phyloP scores from a whole-genome alignment of 2,329 filamentous ascomycete species.

The Xylaria sp. region DNA sequence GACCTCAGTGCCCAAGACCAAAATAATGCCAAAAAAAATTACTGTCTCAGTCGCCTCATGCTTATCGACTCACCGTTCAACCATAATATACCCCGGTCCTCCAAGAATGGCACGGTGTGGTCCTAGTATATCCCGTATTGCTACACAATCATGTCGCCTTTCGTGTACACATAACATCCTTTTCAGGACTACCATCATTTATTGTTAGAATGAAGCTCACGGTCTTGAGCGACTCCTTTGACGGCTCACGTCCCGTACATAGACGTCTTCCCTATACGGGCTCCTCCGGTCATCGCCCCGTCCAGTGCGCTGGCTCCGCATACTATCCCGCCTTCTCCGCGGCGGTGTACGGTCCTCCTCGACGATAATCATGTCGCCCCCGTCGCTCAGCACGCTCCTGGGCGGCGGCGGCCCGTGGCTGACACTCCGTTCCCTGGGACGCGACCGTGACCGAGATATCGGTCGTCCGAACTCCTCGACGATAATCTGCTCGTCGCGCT shows the following conservation, averaged over 20 bases:
- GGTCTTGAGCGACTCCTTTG: conserved; percentile 50
- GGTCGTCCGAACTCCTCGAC: conserved; percentile 43
- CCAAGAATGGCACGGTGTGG: background rate
- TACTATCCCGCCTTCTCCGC: conserved; percentile 45
- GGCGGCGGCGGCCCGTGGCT: conserved; percentile 40
- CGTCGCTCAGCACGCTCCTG: conserved; percentile 41
- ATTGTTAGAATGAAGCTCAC: conserved; percentile 31
- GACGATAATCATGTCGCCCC: conserved; percentile 55
- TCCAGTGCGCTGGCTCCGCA: conserved; percentile 40
- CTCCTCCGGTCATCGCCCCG: conserved; percentile 45
- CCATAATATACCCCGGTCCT: background rate
- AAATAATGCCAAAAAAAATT: conserved; percentile 11
- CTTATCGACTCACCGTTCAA: background rate
- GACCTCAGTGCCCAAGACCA: conserved; percentile 11
- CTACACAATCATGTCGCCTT: conserved; percentile 13
- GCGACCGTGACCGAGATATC: conserved; percentile 31
- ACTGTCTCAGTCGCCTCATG: background rate
- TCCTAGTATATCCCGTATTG: conserved; percentile 4
- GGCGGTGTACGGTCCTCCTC: conserved; percentile 52
- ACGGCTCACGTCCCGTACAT: conserved; percentile 49
- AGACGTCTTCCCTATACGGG: conserved; percentile 49
- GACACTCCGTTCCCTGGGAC: conserved; percentile 20
- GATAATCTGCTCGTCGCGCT: conserved; percentile 47
- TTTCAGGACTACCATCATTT: background rate
- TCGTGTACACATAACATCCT: conserved; percentile 6